phyloP scores from a whole-genome alignment of 768 basidiomycete genomes.

The Cyclocybe cylindracea region DNA sequence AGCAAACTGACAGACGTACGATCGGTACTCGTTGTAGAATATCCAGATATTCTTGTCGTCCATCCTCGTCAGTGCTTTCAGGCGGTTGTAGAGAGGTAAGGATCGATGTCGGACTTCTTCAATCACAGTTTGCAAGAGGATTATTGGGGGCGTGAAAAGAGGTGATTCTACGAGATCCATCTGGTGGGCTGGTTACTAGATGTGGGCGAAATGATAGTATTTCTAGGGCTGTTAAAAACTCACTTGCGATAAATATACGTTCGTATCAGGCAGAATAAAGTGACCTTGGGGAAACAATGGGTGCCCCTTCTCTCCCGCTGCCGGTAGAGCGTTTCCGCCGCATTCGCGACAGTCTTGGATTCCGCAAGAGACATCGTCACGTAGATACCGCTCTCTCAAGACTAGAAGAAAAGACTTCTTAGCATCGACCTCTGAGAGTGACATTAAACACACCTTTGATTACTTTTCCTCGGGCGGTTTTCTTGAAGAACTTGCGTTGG shows the following conservation, averaged over 20 bases:
- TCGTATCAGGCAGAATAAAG: slow-evolving; percentile 91
- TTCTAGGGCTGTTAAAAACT: slow-evolving; percentile 10
- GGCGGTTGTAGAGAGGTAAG: slow-evolving; percentile 87
- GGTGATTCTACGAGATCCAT: slow-evolving; percentile 92
- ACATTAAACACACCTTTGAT: slow-evolving; percentile 70
- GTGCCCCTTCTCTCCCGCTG: slow-evolving; percentile 59
- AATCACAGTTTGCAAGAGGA: slow-evolving; percentile 92
- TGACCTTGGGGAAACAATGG: slow-evolving; percentile 64
- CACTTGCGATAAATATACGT: slow-evolving; percentile 90
- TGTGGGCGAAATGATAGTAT: background rate
- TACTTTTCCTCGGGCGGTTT: slow-evolving; percentile 91
- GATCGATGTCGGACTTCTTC: slow-evolving; percentile 96
- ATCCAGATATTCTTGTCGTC: slow-evolving; percentile 87
- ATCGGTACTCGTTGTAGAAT: slow-evolving; percentile 86
- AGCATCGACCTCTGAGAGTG: background rate
- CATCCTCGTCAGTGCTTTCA: slow-evolving; percentile 80
- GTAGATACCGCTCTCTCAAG: slow-evolving; percentile 89
- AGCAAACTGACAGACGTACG: slow-evolving; percentile 47
- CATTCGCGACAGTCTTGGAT: slow-evolving; percentile 72
- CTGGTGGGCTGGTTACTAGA: slow-evolving; percentile 38
- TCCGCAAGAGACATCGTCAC: slow-evolving; percentile 90
- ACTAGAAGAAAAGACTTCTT: slow-evolving; percentile 46
- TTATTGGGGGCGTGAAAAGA: slow-evolving; percentile 74
- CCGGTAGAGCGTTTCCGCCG: slow-evolving; percentile 50
- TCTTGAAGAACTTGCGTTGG: slow-evolving; percentile 94